Conservation (phyloP, 2,329 filamentous ascomycete genomes). For the Beauveria asiatica region DNA sequence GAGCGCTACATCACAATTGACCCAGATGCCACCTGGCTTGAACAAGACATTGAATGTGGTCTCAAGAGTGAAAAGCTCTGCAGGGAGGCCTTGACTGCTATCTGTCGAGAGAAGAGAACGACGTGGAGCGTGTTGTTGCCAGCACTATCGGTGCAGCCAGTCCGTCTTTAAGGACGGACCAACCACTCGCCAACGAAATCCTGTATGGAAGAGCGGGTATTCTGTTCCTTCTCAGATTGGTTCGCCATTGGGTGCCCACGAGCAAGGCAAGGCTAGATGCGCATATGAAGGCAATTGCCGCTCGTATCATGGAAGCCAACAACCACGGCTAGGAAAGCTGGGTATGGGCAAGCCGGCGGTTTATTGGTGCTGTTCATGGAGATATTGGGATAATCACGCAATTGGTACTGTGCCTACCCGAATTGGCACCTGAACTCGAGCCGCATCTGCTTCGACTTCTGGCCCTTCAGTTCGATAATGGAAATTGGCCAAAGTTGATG, state of each 20-base stretch:
- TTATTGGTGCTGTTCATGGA: slow-evolving; percentile 60
- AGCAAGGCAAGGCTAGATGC: slow-evolving; percentile 40
- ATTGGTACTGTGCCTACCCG: slow-evolving; percentile 49
- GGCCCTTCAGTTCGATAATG: slow-evolving; percentile 49
- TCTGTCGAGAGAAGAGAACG: slow-evolving; percentile 28
- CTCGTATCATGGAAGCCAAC: slow-evolving; percentile 47
- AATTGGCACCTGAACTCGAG: slow-evolving; percentile 44
- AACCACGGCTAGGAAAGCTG: slow-evolving; percentile 38
- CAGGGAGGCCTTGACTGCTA: slow-evolving; percentile 37
- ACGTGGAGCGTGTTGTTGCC: slow-evolving; percentile 33
- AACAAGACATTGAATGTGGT: slow-evolving; percentile 36
- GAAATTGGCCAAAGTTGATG: slow-evolving; percentile 51
- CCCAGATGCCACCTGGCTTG: slow-evolving; percentile 25
- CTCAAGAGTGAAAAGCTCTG: slow-evolving; percentile 41
- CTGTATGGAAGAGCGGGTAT: slow-evolving; percentile 60
- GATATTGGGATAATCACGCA: slow-evolving; percentile 64
- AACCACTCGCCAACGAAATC: slow-evolving; percentile 48
- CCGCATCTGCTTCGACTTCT: slow-evolving; percentile 46
- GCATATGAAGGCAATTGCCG: slow-evolving; percentile 47
- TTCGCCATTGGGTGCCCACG: slow-evolving; percentile 46
- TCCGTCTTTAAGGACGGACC: slow-evolving; percentile 17
- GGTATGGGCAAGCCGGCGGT: slow-evolving; percentile 55
- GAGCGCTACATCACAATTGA: slow-evolving; percentile 36
- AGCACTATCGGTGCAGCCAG: slow-evolving; percentile 21
- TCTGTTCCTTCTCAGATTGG: slow-evolving; percentile 58